Evolutionary conservation across 306 rosid genomes (phyloP).

Genomic region (Quercus gilva): DNA sequence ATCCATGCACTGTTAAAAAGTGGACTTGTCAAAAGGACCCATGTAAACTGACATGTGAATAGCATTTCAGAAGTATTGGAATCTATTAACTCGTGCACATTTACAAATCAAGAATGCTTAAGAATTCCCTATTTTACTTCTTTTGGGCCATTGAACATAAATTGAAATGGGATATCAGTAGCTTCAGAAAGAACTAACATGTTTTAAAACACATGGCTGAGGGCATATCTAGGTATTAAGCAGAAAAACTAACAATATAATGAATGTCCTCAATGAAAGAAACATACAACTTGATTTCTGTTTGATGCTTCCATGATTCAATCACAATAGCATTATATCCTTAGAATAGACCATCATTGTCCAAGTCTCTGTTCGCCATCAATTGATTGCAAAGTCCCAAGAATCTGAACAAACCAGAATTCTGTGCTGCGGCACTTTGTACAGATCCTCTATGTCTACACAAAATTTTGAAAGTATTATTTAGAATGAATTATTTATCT

Average conservation of each 20-base stretch:
- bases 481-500: background rate
- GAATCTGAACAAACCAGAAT: constrained; percentile 27
- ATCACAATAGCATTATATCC: constrained; percentile 85
- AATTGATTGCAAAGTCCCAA: too few relatives aligned
- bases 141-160: background rate
- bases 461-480: constrained; percentile 70
- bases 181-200: background rate
- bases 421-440: constrained; percentile 64
- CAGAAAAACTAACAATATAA: background rate
- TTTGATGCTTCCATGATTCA: constrained; percentile 59
- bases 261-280: constrained; percentile 64
- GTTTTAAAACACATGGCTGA: background rate
- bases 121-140: background rate
- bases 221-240: background rate
- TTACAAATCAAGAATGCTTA: constrained; percentile 2
- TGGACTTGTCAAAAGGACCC: background rate
- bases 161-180: background rate
- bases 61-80: background rate
- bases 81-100: background rate
- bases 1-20: constrained; percentile 12
- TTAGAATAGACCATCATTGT: constrained; percentile 60
- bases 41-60: constrained; percentile 4
- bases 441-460: constrained; percentile 73
- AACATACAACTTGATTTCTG: constrained; percentile 70
- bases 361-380: too few relatives aligned